A percentile compares a stretch with the other conserved stretches of the same genome.
These are phyloP conservation scores for Paraphaeosphaeria sporulosa DNA, from an alignment of 2,329 filamentous ascomycete species.

Conservation along the genomic window DNA sequence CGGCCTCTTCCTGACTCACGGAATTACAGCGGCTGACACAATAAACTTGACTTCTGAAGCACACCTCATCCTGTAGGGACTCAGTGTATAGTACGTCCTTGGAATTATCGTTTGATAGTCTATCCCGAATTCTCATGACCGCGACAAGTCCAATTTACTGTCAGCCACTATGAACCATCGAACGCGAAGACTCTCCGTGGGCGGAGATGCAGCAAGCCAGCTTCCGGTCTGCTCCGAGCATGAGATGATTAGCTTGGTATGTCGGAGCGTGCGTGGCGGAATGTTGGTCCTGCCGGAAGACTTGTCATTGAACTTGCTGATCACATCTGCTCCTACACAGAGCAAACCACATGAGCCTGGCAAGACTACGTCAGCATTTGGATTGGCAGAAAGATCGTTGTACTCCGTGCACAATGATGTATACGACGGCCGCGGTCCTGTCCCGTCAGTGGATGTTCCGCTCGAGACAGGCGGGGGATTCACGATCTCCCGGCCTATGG, in stretches of 20 bases:
- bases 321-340: background rate
- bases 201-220: slow-evolving; percentile 23
- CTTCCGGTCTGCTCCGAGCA: slow-evolving; percentile 42
- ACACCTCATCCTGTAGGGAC: too few relatives aligned
- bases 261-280: slow-evolving; percentile 24
- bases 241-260: slow-evolving; percentile 15
- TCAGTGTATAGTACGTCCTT: too few relatives aligned
- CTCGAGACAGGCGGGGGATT: slow-evolving; percentile 33
- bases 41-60: too few relatives aligned
- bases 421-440: slow-evolving; percentile 24
- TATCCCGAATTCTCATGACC: too few relatives aligned
- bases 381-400: slow-evolving; percentile 2
- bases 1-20: slow-evolving; percentile 48
- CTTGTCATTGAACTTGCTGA: background rate
- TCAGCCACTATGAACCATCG: too few relatives aligned
- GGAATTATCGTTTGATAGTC: too few relatives aligned
- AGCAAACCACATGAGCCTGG: background rate
- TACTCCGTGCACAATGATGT: slow-evolving; percentile 28
- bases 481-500: slow-evolving; percentile 36
- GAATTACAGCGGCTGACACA: too few relatives aligned
- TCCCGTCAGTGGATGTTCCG: slow-evolving; percentile 21
- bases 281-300: slow-evolving; percentile 12
- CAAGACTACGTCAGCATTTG: background rate
- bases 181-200: slow-evolving; percentile 25
- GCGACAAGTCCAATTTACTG: too few relatives aligned